Evolutionary conservation across 148 eudicot species (phyloP).

Genomic region (Chenopodium formosanum): DNA sequence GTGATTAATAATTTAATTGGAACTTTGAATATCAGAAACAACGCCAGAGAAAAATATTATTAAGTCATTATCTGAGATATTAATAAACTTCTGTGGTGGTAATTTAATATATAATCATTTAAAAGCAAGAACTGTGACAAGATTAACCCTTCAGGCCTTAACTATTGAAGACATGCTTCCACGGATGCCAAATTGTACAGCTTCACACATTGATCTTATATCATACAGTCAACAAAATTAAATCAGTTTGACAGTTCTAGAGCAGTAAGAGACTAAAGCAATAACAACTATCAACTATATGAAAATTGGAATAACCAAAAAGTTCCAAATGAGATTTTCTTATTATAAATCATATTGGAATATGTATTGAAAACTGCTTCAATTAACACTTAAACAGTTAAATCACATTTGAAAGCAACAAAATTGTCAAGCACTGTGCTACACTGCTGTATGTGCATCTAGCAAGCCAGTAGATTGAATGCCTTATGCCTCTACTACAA

Average conservation of each 20-base stretch:
- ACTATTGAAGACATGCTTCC: constrained; percentile 1
- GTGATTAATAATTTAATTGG: not conserved
- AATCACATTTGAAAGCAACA: not conserved
- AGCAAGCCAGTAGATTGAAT: not conserved
- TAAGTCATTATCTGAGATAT: not conserved
- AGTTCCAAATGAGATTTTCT: not conserved
- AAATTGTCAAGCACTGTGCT: not conserved
- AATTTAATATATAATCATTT: not conserved
- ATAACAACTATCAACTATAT: not conserved
- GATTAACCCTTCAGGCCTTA: not conserved
- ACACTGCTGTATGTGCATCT: not conserved
- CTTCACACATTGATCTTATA: not conserved
- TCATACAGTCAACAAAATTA: not conserved
- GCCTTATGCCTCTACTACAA: not conserved
- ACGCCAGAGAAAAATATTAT: not conserved
- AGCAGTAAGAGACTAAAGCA: not conserved
- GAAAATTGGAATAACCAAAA: not conserved
- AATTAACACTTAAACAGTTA: not conserved
- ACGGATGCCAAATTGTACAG: not conserved
- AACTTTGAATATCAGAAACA: not conserved
- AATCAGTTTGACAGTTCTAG: not conserved
- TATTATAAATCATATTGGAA: not conserved
- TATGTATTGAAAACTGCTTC: not conserved
- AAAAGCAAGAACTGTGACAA: not conserved
- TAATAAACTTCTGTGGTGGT: not conserved